These are phyloP conservation scores for Conringia planisiliqua DNA, from an alignment of 345 rosid species.

Conservation along the genomic window DNA sequence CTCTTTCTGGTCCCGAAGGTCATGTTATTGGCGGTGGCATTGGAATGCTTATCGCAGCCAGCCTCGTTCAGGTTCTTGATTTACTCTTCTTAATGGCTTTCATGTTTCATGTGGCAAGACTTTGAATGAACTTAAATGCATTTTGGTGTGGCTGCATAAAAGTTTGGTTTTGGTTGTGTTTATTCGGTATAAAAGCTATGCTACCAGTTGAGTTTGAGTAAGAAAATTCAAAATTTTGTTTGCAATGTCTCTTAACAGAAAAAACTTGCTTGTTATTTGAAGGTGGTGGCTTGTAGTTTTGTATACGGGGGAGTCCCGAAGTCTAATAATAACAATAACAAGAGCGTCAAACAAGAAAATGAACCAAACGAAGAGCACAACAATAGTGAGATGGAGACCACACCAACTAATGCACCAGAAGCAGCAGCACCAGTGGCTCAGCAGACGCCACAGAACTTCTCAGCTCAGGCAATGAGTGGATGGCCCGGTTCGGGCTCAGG, in stretches of 20 bases:
- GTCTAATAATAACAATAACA: conserved; percentile 24
- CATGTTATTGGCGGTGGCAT: conserved; percentile 89
- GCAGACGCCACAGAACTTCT: conserved; percentile 44
- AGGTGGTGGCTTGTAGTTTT: conserved; percentile 95
- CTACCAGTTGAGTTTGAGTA: not conserved
- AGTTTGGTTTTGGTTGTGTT: no score
- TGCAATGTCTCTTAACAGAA: not conserved
- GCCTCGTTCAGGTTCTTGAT: conserved; percentile 67
- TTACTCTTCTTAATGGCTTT: not conserved
- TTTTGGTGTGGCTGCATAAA: not conserved
- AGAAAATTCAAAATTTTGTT: not conserved
- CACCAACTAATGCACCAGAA: conserved; percentile 39
- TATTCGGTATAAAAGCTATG: no score
- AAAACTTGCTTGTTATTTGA: conserved; percentile 17
- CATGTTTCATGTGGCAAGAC: no score
- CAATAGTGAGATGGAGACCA: conserved; percentile 32
- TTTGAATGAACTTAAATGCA: not conserved
- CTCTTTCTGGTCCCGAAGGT: conserved; percentile 90
- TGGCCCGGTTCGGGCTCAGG: conserved; percentile 59
- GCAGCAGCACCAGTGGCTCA: conserved; percentile 12
- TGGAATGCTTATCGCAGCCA: conserved; percentile 73
- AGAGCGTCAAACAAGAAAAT: conserved; percentile 44
- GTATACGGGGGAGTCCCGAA: conserved; percentile 58
- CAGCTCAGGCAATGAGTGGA: conserved; percentile 43
- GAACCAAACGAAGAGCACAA: conserved; percentile 42